Percentiles rank a stretch among this genome's conserved stretches.
phyloP scores from a whole-genome alignment of 768 basidiomycete species.

The Mycena vulgaris region DNA sequence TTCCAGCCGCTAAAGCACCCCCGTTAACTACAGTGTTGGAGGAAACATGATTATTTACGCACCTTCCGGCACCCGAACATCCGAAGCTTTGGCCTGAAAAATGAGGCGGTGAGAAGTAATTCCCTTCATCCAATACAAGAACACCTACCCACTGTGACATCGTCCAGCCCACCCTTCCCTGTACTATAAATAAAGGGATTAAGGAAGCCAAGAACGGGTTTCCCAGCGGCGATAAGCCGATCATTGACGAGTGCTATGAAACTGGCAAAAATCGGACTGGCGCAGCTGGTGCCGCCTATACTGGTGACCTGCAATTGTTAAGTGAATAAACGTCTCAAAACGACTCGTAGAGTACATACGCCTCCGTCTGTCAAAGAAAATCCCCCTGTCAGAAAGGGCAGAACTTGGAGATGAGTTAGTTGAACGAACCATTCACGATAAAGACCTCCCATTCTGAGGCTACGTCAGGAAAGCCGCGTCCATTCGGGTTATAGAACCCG shows the following conservation, averaged over 20 bases:
- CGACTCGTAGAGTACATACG: slow-evolving; percentile 14
- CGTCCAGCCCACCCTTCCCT: slow-evolving; percentile 21
- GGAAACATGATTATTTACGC: slow-evolving; percentile 7
- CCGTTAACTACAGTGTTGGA: slow-evolving; percentile 5
- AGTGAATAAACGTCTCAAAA: slow-evolving; percentile 11
- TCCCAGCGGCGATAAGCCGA: slow-evolving; percentile 23
- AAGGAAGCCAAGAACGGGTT: slow-evolving; percentile 24
- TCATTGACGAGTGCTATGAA: slow-evolving; percentile 32
- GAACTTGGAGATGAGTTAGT: slow-evolving; percentile 5
- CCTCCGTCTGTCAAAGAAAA: slow-evolving; percentile 14
- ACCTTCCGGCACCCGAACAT: slow-evolving; percentile 20
- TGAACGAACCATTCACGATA: slow-evolving; percentile 27
- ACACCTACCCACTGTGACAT: slow-evolving; percentile 13
- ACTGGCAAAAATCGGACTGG: slow-evolving; percentile 26
- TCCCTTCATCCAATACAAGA: slow-evolving; percentile 12
- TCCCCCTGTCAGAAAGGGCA: slow-evolving; percentile 1
- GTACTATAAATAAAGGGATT: slow-evolving; percentile 20
- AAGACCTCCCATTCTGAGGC: slow-evolving; percentile 27
- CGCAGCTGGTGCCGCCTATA: slow-evolving; percentile 27
- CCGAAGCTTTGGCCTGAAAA: slow-evolving; percentile 27
- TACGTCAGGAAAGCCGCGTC: slow-evolving; percentile 28
- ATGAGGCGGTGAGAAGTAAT: slow-evolving; percentile 3
- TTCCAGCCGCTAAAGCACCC: slow-evolving; percentile 12
- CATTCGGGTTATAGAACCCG: slow-evolving; percentile 22
- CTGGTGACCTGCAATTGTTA: slow-evolving; percentile 18